phyloP scores from a whole-genome alignment of 2,329 filamentous ascomycete species.

The Pyrenochaeta sp. region DNA sequence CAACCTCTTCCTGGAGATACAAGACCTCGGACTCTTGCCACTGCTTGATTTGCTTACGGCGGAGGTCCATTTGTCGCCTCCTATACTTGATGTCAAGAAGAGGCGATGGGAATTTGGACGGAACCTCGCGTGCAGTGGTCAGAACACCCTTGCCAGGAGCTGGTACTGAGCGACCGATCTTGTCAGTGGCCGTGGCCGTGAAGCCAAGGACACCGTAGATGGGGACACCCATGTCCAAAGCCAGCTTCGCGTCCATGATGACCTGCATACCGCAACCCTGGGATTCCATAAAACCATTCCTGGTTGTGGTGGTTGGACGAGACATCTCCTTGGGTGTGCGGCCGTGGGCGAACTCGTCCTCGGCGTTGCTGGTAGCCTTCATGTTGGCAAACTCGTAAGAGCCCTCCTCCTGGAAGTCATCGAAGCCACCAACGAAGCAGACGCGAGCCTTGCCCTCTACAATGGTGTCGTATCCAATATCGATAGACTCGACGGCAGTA shows the following conservation, averaged over 20 bases:
- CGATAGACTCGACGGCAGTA: conserved; percentile 94
- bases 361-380: conserved; percentile 98
- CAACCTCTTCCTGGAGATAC: conserved; percentile 90
- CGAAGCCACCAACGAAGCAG: conserved; percentile 97
- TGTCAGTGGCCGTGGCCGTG: conserved; percentile 96
- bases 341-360: conserved; percentile 94
- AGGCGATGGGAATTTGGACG: conserved; percentile 92
- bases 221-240: conserved; percentile 97
- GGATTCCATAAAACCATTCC: conserved; percentile 99
- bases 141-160: conserved; percentile 97
- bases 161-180: conserved; percentile 97
- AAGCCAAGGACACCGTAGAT: conserved; percentile 95
- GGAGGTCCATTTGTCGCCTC: conserved; percentile 90
- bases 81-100: conserved; percentile 98
- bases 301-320: conserved; percentile 92
- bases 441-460: conserved; percentile 97
- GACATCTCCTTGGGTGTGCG: conserved; percentile 98
- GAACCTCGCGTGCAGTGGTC: conserved; percentile 90
- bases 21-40: conserved; percentile 96
- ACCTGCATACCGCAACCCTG: conserved; percentile 98
- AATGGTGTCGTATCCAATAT: conserved; percentile 98
- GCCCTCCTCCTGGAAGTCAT: conserved; percentile 98
- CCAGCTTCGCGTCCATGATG: conserved; percentile 96
- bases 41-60: conserved; percentile 91
- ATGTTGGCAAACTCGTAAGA: conserved; percentile 99